Conservation (phyloP, 192 early-diverging fungal species). For the Rhizophagus prolifer region DNA sequence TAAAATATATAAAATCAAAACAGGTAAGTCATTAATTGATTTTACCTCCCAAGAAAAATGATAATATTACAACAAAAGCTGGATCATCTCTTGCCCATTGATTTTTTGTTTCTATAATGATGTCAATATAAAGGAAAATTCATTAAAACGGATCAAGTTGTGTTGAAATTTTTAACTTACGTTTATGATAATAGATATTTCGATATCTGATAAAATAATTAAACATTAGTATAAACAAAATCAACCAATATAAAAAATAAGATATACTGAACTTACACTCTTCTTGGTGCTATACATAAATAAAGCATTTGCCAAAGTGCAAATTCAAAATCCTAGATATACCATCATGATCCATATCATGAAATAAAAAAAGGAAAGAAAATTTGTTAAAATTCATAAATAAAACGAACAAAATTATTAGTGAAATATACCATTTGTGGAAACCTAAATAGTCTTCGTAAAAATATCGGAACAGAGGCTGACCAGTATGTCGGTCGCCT, state of each 20-base stretch:
- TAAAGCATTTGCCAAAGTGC: constrained; percentile 90
- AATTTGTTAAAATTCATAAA: not conserved
- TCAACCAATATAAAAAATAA: not conserved
- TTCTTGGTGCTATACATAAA: constrained; percentile 72
- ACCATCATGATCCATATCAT: not conserved
- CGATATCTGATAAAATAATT: constrained; percentile 64
- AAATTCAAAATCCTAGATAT: constrained; percentile 49
- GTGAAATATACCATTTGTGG: constrained; percentile 83
- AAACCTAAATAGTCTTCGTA: constrained; percentile 55
- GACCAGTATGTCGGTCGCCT: constrained; percentile 15
- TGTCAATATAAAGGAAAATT: constrained; percentile 11
- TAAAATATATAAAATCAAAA: not conserved
- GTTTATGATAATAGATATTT: constrained; percentile 96
- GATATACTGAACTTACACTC: constrained; percentile 63
- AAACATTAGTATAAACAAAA: not conserved
- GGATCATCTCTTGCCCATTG: constrained; percentile 98
- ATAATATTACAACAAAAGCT: constrained; percentile 82
- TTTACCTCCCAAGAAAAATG: constrained; percentile 64
- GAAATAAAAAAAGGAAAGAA: not conserved
- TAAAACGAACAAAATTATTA: not conserved
- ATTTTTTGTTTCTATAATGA: constrained; percentile 87
- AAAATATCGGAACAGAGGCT: constrained; percentile 50
- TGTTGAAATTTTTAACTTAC: constrained; percentile 46
- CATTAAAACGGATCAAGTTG: constrained; percentile 17
- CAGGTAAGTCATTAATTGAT: constrained; percentile 2